These are phyloP conservation scores for Potentilla sterilis DNA, from an alignment of 306 rosid genomes.

Conservation along the genomic window DNA sequence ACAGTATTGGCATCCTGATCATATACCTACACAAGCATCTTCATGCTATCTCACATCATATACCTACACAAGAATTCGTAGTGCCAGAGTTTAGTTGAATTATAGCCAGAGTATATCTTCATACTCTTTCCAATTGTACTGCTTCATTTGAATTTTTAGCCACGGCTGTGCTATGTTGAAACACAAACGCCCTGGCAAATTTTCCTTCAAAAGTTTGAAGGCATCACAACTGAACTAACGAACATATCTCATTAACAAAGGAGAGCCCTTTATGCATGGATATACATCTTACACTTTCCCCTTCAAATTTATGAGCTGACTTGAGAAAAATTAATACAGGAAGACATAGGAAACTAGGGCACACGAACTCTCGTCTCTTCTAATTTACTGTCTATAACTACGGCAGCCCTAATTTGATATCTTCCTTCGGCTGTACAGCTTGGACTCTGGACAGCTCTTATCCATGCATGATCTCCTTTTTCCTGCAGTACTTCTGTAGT, in stretches of 20 bases:
- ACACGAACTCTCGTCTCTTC: not conserved
- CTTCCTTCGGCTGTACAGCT: constrained; percentile 47
- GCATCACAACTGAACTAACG: not conserved
- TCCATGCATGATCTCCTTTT: constrained; percentile 22
- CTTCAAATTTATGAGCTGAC: not conserved
- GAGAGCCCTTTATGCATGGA: not conserved
- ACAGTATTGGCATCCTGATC: no score
- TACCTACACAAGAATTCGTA: no score
- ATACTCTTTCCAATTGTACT: no score
- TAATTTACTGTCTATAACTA: not conserved
- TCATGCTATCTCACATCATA: no score
- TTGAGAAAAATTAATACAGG: not conserved
- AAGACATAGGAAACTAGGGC: not conserved
- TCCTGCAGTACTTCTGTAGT: constrained; percentile 32
- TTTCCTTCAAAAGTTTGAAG: no score
- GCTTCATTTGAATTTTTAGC: no score
- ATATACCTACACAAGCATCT: no score
- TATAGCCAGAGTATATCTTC: no score
- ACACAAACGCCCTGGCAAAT: no score
- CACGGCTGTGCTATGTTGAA: no score
- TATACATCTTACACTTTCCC: not conserved
- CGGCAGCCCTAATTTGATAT: constrained; percentile 10
- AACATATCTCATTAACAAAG: not conserved
- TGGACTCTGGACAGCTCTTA: constrained; percentile 29
- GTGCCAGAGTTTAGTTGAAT: no score